Conservation (phyloP, 805 yeast genomes). For the Zygoascus biomembranicola region DNA sequence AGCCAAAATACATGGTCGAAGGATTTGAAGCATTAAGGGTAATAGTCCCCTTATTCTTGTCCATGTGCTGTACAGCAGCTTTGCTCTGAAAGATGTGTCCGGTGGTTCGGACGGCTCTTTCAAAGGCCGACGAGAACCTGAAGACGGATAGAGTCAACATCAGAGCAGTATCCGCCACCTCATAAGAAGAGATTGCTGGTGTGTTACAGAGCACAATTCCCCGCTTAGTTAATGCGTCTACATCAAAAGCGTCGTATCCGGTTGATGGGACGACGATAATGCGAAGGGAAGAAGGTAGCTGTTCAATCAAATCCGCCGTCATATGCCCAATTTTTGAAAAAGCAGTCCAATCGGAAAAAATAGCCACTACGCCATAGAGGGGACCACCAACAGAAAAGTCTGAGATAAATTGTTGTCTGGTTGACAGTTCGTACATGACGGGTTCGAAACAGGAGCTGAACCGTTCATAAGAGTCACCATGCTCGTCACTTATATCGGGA, state of each 20-base stretch:
- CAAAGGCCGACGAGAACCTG: constrained; percentile 46
- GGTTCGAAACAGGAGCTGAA: neutral
- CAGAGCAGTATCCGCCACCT: constrained; percentile 69
- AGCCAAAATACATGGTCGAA: constrained; percentile 25
- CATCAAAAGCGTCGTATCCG: constrained; percentile 50
- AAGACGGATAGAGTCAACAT: constrained; percentile 50
- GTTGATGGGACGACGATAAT: constrained; percentile 51
- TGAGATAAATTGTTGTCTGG: neutral
- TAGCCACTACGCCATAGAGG: constrained; percentile 36
- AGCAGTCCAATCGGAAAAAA: constrained; percentile 50
- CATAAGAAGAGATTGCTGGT: constrained; percentile 44
- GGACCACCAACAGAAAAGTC: neutral
- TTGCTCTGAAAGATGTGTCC: neutral
- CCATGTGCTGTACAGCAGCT: neutral
- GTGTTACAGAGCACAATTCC: constrained; percentile 54
- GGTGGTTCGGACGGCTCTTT: constrained; percentile 20
- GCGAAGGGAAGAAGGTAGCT: constrained; percentile 40
- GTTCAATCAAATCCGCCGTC: constrained; percentile 30
- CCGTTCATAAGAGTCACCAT: neutral
- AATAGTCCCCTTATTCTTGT: neutral
- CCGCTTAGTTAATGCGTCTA: constrained; percentile 32
- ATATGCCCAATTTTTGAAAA: constrained; percentile 26
- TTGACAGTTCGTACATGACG: neutral
- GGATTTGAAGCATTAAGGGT: neutral
- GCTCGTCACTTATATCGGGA: neutral